Evolutionary conservation across 2,329 filamentous ascomycete genomes (phyloP), one percentile per base, ranked within the genome.

Genomic region (Fusarium compactum): DNA sequence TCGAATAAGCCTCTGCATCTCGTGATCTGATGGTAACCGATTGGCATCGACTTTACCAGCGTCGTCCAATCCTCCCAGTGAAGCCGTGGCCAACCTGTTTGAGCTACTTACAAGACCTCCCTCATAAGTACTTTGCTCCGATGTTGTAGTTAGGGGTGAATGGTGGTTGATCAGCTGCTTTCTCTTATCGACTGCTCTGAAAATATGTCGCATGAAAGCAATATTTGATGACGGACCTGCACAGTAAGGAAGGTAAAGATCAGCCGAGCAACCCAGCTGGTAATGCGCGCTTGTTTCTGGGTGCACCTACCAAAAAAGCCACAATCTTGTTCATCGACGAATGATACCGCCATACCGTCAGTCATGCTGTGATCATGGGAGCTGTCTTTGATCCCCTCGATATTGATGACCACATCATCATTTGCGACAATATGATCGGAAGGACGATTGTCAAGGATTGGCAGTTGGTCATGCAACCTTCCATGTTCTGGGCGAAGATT

Each of bases 1-100:
- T 7, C 62, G 38, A 0, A 77, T 63, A 2, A 79, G 70, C 4
- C 29, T 45, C 5, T 62, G 58, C 11, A 74, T 71, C 5, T 74
- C 72, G 0, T 54, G 41, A 0, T 70, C 70, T 1, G 71, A 41
- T 2, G 77, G 76, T 2, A 78, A 29, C 4, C 57, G 24, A 25
- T 72, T 72, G 6, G 41, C 46, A 11, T 46, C 51, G 1, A 22
- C 18, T 14, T 58, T 62, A 22, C 27, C 50, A 14, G 34, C 2
- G 4, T 55, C 40, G 4, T 14, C 41, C 2, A 32, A 48, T 48
- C 12, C 29, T n/a, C 14, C 6, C 20, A 27, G 27, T 30, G 46
- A 41, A 7, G 1, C 16, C 18, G 34, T 3, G 38, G 3, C 8
- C 34, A 61, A n/a, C 1, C n/a, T 18, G 5, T n/a, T 62, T 11